Evolutionary conservation across 345 rosid species (phyloP), one percentile per base, ranked within the genome.

Genomic region (Dimocarpus longan): DNA sequence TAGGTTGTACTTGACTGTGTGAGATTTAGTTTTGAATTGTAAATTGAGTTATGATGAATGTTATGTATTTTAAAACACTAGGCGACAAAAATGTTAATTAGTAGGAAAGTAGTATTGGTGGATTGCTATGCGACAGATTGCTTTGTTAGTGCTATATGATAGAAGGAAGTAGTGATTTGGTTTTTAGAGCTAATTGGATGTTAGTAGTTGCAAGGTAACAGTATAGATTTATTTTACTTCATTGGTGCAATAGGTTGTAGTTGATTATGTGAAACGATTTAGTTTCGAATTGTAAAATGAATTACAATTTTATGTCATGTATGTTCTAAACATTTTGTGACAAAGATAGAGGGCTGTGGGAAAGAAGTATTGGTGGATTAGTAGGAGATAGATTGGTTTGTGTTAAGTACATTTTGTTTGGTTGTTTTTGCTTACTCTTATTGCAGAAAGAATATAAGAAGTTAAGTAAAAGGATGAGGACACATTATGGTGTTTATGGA

Each of bases 401-500:
- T 60, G 65, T 60, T 21, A 9, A 19, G 13, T 60, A 60, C 65
- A 59, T 21, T 59, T 9, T 19, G 64, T 2, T 46, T 59, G 21
- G 39, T 42, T 9, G 21, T 64, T 68, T 42, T 57, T 4, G 24
- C 42, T 26, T 6, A 54, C 2, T 21, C 11, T 75, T 76, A 4
- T 48, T 78, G 85, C 84, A 87, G 91, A 86, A 42, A 73, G 87
- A 84, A 26, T 73, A 70, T 84, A 89, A 80, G 74, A 90, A 79
- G 79, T 66, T 64, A 79, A 80, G 88, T 19, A 88, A 86, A 76
- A 81, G 85, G 60, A 86, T 88, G 82, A 91, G 63, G 82, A 76
- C 57, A 50, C 86, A 84, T 15, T 85, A 77, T 74, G 97, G 90
- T 77, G 76, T 86, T 3, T 94, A 93, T 83, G 95, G 89, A 66